Evolutionary conservation across 1,139 yeast genomes (phyloP).

Genomic region (Lodderomyces beijingensis): DNA sequence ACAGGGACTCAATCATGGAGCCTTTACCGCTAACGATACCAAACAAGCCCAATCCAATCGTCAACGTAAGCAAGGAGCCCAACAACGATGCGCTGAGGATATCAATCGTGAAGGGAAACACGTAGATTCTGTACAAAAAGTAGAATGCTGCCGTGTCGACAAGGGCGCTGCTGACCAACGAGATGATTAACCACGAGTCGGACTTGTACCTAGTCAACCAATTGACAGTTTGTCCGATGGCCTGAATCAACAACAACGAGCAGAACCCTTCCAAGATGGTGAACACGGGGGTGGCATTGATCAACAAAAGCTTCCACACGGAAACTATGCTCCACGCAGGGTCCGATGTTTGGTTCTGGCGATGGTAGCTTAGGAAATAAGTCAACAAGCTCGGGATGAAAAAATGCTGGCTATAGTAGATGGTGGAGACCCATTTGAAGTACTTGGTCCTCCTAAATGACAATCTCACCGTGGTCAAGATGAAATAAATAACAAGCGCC

Average conservation of each 20-base stretch:
- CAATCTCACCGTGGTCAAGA: slow-evolving; percentile 68
- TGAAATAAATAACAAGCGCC: slow-evolving; percentile 61
- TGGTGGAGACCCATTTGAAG: slow-evolving; percentile 50
- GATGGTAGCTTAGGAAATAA: slow-evolving; percentile 55
- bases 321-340: slow-evolving; percentile 18
- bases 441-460: slow-evolving; percentile 45
- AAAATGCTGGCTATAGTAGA: slow-evolving; percentile 79
- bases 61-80: slow-evolving; percentile 78
- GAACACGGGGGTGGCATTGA: slow-evolving; percentile 83
- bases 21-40: slow-evolving; percentile 85
- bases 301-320: slow-evolving; percentile 63
- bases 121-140: slow-evolving; percentile 79
- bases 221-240: slow-evolving; percentile 76
- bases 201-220: slow-evolving; percentile 68
- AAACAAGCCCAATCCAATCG: slow-evolving; percentile 69
- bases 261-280: slow-evolving; percentile 92
- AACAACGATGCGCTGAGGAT: slow-evolving; percentile 74
- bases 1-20: slow-evolving; percentile 81
- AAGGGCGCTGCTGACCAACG: slow-evolving; percentile 69
- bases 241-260: slow-evolving; percentile 82
- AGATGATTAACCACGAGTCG: slow-evolving; percentile 76
- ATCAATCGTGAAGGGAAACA: slow-evolving; percentile 67
- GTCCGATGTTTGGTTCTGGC: slow-evolving; percentile 5
- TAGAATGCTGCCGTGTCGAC: slow-evolving; percentile 72
- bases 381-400: slow-evolving; percentile 79